These are phyloP conservation scores for Anthostomella pinea DNA, from an alignment of 2,329 filamentous ascomycete genomes.

Conservation along the genomic window DNA sequence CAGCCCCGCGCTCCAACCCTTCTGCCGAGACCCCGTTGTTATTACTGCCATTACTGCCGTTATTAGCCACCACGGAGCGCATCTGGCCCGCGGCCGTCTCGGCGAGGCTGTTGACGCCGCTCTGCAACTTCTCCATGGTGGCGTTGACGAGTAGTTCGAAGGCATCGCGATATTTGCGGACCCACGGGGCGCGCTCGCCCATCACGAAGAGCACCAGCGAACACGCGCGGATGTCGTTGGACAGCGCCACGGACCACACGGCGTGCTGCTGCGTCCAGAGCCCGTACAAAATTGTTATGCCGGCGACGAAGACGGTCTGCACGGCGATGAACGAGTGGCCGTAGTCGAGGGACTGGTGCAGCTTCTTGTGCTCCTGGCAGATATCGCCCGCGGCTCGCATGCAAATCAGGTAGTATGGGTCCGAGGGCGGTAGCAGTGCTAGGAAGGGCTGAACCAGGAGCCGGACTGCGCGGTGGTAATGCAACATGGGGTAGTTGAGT, in stretches of 20 bases:
- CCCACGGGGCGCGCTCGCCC: constrained; percentile 46
- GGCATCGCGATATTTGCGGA: constrained; percentile 45
- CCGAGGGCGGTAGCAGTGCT: constrained; percentile 41
- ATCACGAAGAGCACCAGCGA: constrained; percentile 48
- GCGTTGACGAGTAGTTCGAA: constrained; percentile 46
- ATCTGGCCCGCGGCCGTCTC: constrained; percentile 35
- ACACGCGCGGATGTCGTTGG: constrained; percentile 48
- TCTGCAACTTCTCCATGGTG: constrained; percentile 43
- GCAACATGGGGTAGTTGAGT: constrained; percentile 46
- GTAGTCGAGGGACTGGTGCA: constrained; percentile 39
- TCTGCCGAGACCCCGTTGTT: constrained; percentile 1
- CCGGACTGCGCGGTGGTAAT: constrained; percentile 49
- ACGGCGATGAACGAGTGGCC: constrained; percentile 42
- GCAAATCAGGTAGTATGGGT: constrained; percentile 45
- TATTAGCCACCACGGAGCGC: constrained; percentile 26
- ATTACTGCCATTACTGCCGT: constrained; percentile 7
- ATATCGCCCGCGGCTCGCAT: constrained; percentile 38
- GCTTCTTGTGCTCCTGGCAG: constrained; percentile 41
- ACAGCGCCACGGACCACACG: constrained; percentile 46
- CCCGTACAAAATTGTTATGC: constrained; percentile 38
- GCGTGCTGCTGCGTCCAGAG: constrained; percentile 42
- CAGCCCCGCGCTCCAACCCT: constrained; percentile 10
- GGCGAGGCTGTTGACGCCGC: constrained; percentile 37
- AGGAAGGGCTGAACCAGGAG: constrained; percentile 50
- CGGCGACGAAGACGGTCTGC: constrained; percentile 42